Base-by-base conservation (phyloP, 2,329 filamentous ascomycete species). In the Rachicladosporium sp. region DNA sequence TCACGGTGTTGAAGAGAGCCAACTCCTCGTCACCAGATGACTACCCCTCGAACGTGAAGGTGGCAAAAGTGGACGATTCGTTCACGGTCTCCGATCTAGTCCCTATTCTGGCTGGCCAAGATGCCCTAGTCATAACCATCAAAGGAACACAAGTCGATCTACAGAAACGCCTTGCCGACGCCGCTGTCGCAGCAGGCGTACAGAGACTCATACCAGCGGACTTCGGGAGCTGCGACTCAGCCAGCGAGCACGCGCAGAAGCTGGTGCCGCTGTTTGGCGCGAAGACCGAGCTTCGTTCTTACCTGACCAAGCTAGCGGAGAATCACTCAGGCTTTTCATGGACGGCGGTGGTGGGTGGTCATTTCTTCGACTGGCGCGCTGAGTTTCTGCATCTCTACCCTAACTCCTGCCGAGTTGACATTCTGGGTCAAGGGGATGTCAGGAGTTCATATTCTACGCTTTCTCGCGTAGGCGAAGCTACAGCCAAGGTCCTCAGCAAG, bases 351-450 rank as follows among this genome's bases (percentile, higher is more conserved):
- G 67, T 74, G 3, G 71, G 63, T 6, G 74, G 76, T 0, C 59
- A 70, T 2, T 75, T 81, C 55, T 77, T 81, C 51, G 77, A 81
- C 50, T 74, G 69, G 71, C 67, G 67, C 10, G 59, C 78, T 31
- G 67, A 68, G 2, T 68, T 74, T 43, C 51, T 76, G 2, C 73
- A 71, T 30, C 65, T 77, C 43, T 63, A 74, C 43, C 51, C 70
- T 33, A 46, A 60, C 8, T 59, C 60, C 27, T 70, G 69, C 44
- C 72, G 63, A 0, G 71, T 68, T 1, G 70, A 61, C 0, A 64
- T 81, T 30, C 68, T 70, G 47, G 76, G 80, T 53, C 67, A 66
- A 0, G 76, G 77, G 4, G 61, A 72, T 30, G 64, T 66, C 13
- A 66, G 56, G 10, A 72, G 71, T 46, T 70, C 69, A 4, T 51